Conservation (phyloP, 164 flowering plant genomes). For the Litsea cubeba region DNA sequence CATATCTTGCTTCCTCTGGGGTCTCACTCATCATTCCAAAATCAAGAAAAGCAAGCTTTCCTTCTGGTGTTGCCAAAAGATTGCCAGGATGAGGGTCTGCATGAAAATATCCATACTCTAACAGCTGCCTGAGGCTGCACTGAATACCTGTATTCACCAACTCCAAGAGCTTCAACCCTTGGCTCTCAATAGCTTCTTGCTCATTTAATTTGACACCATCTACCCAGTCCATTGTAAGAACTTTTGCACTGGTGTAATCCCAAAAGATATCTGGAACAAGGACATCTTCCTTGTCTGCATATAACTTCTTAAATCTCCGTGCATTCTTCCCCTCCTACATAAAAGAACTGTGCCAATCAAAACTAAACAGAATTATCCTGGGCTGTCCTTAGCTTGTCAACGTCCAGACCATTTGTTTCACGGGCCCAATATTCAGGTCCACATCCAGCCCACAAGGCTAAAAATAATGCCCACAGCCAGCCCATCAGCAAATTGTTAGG, state of each 20-base stretch:
- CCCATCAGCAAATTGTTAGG: too few relatives aligned
- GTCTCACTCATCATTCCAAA: slow-evolving; percentile 99
- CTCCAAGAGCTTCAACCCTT: slow-evolving; percentile 83
- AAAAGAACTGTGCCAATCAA: slow-evolving; percentile 31
- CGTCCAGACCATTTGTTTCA: background rate
- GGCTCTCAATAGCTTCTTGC: slow-evolving; percentile 82
- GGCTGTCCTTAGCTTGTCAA: background rate
- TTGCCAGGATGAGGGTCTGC: slow-evolving; percentile 99
- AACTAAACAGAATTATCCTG: background rate
- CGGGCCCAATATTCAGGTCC: too few relatives aligned
- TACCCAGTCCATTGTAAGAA: slow-evolving; percentile 97
- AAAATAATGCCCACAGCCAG: too few relatives aligned
- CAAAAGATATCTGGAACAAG: slow-evolving; percentile 92
- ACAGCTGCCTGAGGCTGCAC: slow-evolving; percentile 93
- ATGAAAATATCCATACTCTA: slow-evolving; percentile 95
- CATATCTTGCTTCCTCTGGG: slow-evolving; percentile 92
- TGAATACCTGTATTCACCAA: slow-evolving; percentile 90
- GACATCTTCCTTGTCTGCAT: slow-evolving; percentile 89
- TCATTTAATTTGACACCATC: slow-evolving; percentile 88
- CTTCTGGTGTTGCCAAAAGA: slow-evolving; percentile 93
- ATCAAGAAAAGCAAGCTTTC: slow-evolving; percentile 96
- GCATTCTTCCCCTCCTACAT: slow-evolving; percentile 98
- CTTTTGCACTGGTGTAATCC: slow-evolving; percentile 92
- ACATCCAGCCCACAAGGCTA: background rate
- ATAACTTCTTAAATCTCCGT: slow-evolving; percentile 82